Conservation (phyloP, 129 eudicot species). For the Helianthus annuus region HanXRQr2.0-SUNRISE NC_035442.2:31935161-31935660, state of each 20-base stretch:
- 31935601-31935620: slow-evolving; percentile 3
- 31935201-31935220: not conserved
- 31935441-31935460: slow-evolving; percentile 14
- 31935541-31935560: not conserved
- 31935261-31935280: not conserved
- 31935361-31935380: no score
- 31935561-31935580: not conserved
- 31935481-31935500: not conserved
- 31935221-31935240: not conserved
- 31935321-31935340: no score
- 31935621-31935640: slow-evolving; percentile 17
- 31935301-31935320: not conserved
- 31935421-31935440: slow-evolving; percentile 13
- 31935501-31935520: not conserved
- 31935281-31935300: not conserved
- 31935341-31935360: no score
- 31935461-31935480: not conserved
- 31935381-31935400: not conserved
- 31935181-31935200: not conserved
- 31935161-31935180: not conserved
- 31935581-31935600: not conserved
- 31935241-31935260: not conserved
- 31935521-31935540: not conserved
- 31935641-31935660: not conserved
- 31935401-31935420: not conserved